Evolutionary conservation across 257 asterid genomes (phyloP), one percentile per base, ranked within the genome.

Genomic region (Solanum clarkiae): DNA sequence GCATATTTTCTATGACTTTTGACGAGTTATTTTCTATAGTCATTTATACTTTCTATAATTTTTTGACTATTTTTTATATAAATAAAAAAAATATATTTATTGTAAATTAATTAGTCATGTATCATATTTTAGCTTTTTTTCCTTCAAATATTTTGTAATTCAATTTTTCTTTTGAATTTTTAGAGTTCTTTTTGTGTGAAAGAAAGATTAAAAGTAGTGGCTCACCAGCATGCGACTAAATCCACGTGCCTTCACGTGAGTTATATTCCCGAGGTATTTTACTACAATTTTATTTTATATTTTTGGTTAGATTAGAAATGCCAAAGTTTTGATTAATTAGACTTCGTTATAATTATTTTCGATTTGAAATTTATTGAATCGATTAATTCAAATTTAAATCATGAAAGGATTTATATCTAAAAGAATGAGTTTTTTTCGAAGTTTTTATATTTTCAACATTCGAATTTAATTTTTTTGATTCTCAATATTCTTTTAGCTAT

Each of bases 171-270:
- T 42, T 44, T 40, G 5, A 8, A 20, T 56, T 17, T 56, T 56
- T 56, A 20, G 63, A 7, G 26, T 20, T 20, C 13, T 57, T 20
- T 49, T 80, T 36, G 36, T 32, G 36, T 32, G 36, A 32, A 32
- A 29, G 3, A 36, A 36, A 3, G 5, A 4, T 63, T 83, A 85
- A 88, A 88, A 84, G 91, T 85, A 36, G 8, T 32, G 75, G 77
- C 42, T 69, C 24, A 17, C 77, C 63, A 84, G 86, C 90, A 85
- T 55, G 91, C 90, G 83, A 85, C 80, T 44, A 29, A 6, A 72
- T 80, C 90, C 90, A 85, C 91, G 90, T 87, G 91, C 45, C 86
- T 87, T 84, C 60, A 88, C 88, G 86, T 88, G 89, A 86, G 86
- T 57, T 59, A 24, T 54, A 44, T 32, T 51, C 44, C 80, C 83